These are phyloP conservation scores for Vigna trinervia DNA, from an alignment of 306 rosid genomes.

Conservation along the genomic window DNA sequence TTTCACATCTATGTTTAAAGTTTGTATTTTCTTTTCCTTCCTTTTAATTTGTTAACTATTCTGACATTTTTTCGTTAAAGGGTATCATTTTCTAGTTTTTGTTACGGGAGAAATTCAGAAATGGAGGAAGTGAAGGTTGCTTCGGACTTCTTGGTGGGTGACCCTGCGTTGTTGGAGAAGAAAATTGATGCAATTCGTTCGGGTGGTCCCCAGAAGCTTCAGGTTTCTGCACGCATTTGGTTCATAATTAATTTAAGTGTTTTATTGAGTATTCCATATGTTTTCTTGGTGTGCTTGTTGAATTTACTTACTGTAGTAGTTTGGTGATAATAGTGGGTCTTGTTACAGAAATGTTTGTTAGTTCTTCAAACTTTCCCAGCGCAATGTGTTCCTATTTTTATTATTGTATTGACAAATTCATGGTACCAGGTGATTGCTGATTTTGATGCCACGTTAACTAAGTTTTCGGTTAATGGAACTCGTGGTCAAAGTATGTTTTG, in stretches of 20 bases:
- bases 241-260: not conserved
- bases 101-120: slow-evolving; percentile 40
- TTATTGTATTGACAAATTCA: slow-evolving; percentile 38
- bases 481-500: slow-evolving; percentile 76
- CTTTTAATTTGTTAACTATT: not conserved
- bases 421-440: slow-evolving; percentile 76
- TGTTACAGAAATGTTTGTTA: not conserved
- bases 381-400: slow-evolving; percentile 7
- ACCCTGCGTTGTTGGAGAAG: slow-evolving; percentile 49
- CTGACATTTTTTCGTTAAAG: slow-evolving; percentile 28
- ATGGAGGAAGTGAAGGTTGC: slow-evolving; percentile 51
- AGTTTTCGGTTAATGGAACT: slow-evolving; percentile 72
- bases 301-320: slow-evolving; percentile 1
- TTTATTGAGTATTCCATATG: not conserved
- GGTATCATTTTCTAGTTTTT: slow-evolving; percentile 44
- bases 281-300: not conserved
- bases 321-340: not conserved
- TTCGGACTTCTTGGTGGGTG: slow-evolving; percentile 49
- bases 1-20: not conserved
- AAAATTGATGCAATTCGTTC: slow-evolving; percentile 65
- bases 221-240: slow-evolving; percentile 51
- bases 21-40: not conserved
- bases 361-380: not conserved
- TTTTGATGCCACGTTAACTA: slow-evolving; percentile 89
- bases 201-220: slow-evolving; percentile 68